Conservation (phyloP, 805 yeast species). For the Hermanozyma aechmeae region DNA sequence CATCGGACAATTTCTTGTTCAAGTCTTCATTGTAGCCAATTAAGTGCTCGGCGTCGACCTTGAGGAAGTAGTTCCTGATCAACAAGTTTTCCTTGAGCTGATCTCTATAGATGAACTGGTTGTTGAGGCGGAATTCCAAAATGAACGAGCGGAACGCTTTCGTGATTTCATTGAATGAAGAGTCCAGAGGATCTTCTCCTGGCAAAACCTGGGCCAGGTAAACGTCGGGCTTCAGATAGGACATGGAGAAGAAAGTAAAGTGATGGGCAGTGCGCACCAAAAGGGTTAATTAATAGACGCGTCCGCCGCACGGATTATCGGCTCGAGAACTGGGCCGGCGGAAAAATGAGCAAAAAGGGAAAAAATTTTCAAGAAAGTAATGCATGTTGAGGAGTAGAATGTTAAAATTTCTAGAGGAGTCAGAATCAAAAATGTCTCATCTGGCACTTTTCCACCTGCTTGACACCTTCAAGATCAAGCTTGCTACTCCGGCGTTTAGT, state of each 20-base stretch:
- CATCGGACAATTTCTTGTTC: constrained; percentile 74
- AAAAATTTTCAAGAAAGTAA: too few relatives aligned
- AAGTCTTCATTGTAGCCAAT: constrained; percentile 84
- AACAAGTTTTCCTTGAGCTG: constrained; percentile 82
- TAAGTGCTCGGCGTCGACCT: constrained; percentile 75
- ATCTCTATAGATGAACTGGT: constrained; percentile 80
- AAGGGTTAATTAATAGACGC: too few relatives aligned
- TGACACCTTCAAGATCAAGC: too few relatives aligned
- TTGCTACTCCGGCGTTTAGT: too few relatives aligned
- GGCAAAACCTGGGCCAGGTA: constrained; percentile 78
- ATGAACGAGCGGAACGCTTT: constrained; percentile 76
- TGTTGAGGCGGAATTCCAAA: constrained; percentile 74
- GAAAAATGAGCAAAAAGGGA: too few relatives aligned
- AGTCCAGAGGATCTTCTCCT: constrained; percentile 65
- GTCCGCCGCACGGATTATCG: too few relatives aligned
- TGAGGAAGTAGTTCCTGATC: constrained; percentile 61
- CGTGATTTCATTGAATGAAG: constrained; percentile 57
- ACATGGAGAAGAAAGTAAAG: constrained; percentile 44
- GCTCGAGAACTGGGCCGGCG: too few relatives aligned
- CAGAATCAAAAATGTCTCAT: too few relatives aligned
- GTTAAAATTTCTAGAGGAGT: too few relatives aligned
- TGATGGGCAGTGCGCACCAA: too few relatives aligned
- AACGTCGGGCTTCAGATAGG: constrained; percentile 64
- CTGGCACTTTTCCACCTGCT: too few relatives aligned
- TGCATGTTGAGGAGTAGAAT: too few relatives aligned